These are phyloP conservation scores for Carallia brachiata DNA, from an alignment of 345 rosid species.

Conservation along the genomic window DNA sequence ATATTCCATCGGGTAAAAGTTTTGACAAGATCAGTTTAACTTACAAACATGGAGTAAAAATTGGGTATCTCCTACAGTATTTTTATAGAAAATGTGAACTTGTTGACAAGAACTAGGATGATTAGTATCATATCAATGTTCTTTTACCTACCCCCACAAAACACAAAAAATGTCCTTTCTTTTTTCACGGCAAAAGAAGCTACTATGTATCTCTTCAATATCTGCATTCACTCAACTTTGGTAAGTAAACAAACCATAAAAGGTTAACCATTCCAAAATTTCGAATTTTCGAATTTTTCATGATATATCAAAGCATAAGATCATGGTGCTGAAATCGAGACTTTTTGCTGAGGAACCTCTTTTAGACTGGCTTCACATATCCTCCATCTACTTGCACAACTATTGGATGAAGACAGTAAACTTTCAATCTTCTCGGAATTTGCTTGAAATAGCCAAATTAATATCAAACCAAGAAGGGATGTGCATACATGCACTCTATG, in stretches of 20 bases:
- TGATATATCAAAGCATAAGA: too few relatives aligned
- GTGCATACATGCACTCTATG: too few relatives aligned
- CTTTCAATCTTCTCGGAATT: neutral
- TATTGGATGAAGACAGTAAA: conserved; percentile 1
- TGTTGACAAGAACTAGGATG: neutral
- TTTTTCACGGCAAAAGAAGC: neutral
- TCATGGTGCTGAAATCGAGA: neutral
- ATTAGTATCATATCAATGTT: neutral
- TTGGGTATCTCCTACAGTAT: neutral
- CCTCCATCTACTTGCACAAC: conserved; percentile 6
- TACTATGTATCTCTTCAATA: neutral
- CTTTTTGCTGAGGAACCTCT: neutral
- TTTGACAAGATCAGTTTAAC: neutral
- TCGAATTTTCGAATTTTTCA: neutral
- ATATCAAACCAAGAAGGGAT: neutral
- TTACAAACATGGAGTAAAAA: neutral
- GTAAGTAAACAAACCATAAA: conserved; percentile 8
- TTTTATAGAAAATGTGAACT: neutral
- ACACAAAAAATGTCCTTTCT: neutral
- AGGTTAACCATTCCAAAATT: neutral
- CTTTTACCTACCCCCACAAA: neutral
- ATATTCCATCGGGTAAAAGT: too few relatives aligned
- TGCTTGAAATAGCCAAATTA: neutral
- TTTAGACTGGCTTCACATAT: conserved; percentile 17
- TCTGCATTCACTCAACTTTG: neutral